phyloP scores from a whole-genome alignment of 106 monocot genomes.

The Cymbidium sinense region DNA sequence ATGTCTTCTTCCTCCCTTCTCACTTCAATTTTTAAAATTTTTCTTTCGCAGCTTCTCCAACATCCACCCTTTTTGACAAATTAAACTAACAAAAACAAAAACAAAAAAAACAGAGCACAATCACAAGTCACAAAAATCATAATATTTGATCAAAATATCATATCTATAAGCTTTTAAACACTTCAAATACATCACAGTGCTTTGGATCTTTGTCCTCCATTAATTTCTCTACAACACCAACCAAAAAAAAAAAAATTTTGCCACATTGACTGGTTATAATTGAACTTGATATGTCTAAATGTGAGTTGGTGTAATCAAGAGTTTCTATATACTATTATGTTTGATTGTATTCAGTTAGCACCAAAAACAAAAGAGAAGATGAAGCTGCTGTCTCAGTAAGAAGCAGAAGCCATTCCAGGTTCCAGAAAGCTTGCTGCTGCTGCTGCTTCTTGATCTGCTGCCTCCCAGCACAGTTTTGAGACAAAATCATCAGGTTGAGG shows the following conservation, averaged over 20 bases:
- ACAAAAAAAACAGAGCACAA: too few species aligned
- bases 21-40: neutral
- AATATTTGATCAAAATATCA: neutral
- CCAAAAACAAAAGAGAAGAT: neutral
- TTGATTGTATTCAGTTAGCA: slow-evolving; percentile 1
- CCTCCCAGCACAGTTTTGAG: slow-evolving; percentile 28
- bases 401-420: slow-evolving; percentile 23
- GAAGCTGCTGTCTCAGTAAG: neutral
- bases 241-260: too few species aligned
- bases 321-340: neutral
- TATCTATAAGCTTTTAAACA: neutral
- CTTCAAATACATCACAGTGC: neutral
- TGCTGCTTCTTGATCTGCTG: neutral
- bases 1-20: neutral
- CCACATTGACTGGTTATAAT: neutral
- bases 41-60: neutral
- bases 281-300: neutral
- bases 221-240: slow-evolving; percentile 1
- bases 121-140: too few species aligned
- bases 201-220: neutral
- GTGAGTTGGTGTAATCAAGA: neutral
- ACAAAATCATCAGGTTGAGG: slow-evolving; percentile 28
- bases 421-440: slow-evolving; percentile 9
- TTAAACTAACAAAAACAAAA: too few species aligned
- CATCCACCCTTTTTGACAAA: neutral